Base-by-base conservation (phyloP, 805 yeast genomes). In the Saturnispora saitoi region DNA sequence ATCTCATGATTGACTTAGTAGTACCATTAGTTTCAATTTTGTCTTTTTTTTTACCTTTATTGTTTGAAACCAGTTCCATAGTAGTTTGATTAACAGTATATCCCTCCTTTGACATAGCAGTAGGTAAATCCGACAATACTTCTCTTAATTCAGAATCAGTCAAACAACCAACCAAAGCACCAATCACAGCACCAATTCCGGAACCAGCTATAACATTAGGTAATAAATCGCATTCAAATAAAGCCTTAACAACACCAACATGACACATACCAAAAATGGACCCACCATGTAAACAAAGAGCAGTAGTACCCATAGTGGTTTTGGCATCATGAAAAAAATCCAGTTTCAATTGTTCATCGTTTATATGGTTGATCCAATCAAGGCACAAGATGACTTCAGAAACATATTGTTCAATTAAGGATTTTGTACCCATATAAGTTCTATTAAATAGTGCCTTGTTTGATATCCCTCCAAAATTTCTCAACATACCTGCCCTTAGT, bases 211-310 rank as follows among this genome's bases (percentile, higher is more conserved):
- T 79, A 2, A 93, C 85, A 38, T 84, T 69, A 0, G 99, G 99
- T 45, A 93, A 69, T 34, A 90, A 67, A 1, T 85, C 83, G 53
- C 83, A 80, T 54, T 76, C 75, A 51, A 83, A 77, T n/a, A 93
- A 70, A 0, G 93, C 91, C 53, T 84, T 83, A 8, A 91, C 86
- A 1, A 90, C 96, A 2, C 99, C 99, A 32, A 93, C 62, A 64
- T 93, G 99, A 58, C 95, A 90, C 52, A 93, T 69, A 0, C 99
- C 98, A 68, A 91, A 93, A 20, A 93, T 68, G 0, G 97, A 85
- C 2, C 99, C 98, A 28, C 99, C 99, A 65, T 93, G 97, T 24
- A 93, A 69, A 34, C 91, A 78, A 49, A 93, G 70, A 0, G 97
- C 97, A 0, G 98, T 88, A 43, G 87, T 78, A 0, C 99, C 99